Conservation (phyloP, 345 rosid genomes). For the Hypericum androsaemum region DNA sequence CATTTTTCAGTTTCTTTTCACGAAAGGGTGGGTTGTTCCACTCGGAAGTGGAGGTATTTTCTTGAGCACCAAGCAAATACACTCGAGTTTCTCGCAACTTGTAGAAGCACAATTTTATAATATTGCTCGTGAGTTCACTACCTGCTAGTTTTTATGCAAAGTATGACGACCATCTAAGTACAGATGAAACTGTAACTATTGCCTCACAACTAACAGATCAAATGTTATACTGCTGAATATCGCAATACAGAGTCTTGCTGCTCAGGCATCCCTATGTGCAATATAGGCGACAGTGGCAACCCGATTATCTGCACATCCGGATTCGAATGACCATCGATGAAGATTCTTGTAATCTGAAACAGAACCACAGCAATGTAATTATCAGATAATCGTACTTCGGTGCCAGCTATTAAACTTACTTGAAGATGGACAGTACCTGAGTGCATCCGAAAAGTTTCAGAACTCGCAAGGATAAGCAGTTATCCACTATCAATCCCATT, state of each 20-base stretch:
- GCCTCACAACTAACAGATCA: too few relatives aligned
- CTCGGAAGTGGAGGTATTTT: too few relatives aligned
- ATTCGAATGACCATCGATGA: constrained; percentile 70
- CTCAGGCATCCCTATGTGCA: constrained; percentile 23
- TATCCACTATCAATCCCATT: constrained; percentile 14
- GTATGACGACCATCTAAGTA: too few relatives aligned
- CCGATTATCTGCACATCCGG: constrained; percentile 51
- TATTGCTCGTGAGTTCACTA: too few relatives aligned
- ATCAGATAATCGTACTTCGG: background rate
- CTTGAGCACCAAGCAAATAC: too few relatives aligned
- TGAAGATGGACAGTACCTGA: constrained; percentile 6
- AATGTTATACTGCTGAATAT: constrained; percentile 15
- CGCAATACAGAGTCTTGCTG: constrained; percentile 16
- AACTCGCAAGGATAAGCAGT: constrained; percentile 13
- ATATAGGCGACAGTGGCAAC: constrained; percentile 41
- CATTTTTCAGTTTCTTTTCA: too few relatives aligned
- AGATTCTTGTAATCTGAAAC: constrained; percentile 57
- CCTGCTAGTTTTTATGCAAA: too few relatives aligned
- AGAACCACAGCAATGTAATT: background rate
- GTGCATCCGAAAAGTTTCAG: constrained; percentile 16
- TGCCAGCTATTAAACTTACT: too few relatives aligned
- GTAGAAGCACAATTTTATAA: too few relatives aligned
- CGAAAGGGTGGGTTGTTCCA: too few relatives aligned
- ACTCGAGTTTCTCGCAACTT: too few relatives aligned
- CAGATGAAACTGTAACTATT: too few relatives aligned